Evolutionary conservation across 169 alveolate species (phyloP).

Genomic region (Plasmodium sp.): DNA sequence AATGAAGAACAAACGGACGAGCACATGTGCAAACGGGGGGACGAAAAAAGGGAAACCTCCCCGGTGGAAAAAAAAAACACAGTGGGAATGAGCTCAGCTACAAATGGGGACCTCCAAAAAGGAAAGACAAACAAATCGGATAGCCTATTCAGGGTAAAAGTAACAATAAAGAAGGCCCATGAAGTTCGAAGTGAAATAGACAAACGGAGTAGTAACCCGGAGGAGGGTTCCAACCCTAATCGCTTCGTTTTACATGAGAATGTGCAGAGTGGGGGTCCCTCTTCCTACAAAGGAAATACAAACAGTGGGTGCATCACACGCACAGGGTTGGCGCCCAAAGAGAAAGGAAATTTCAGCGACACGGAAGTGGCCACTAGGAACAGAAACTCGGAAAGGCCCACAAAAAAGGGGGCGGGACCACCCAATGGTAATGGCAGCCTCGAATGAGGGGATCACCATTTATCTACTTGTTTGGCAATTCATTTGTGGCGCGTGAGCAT

Average conservation of each 20-base stretch:
- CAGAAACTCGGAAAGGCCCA: neutral
- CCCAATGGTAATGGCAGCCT: neutral
- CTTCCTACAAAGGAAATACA: neutral
- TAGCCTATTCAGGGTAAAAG: neutral
- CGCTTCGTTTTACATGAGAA: neutral
- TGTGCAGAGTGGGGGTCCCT: neutral
- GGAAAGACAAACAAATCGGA: neutral
- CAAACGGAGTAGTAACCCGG: neutral
- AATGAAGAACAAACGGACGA: neutral
- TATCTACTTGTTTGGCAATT: neutral
- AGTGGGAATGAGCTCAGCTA: neutral
- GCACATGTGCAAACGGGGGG: neutral
- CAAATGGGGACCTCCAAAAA: neutral
- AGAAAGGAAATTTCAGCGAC: constrained; percentile 22
- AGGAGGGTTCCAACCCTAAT: neutral
- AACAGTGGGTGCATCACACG: neutral
- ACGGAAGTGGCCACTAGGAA: constrained; percentile 20
- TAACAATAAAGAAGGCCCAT: neutral
- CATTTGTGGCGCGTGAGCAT: neutral
- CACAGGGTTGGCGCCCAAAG: neutral
- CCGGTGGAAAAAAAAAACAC: neutral
- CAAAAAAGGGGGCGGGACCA: neutral
- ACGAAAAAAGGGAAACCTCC: neutral
- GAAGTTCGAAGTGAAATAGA: neutral
- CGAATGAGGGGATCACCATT: neutral